Evolutionary conservation across 2,329 filamentous ascomycete genomes (phyloP).

Genomic region (Cladosporium sp.): DNA sequence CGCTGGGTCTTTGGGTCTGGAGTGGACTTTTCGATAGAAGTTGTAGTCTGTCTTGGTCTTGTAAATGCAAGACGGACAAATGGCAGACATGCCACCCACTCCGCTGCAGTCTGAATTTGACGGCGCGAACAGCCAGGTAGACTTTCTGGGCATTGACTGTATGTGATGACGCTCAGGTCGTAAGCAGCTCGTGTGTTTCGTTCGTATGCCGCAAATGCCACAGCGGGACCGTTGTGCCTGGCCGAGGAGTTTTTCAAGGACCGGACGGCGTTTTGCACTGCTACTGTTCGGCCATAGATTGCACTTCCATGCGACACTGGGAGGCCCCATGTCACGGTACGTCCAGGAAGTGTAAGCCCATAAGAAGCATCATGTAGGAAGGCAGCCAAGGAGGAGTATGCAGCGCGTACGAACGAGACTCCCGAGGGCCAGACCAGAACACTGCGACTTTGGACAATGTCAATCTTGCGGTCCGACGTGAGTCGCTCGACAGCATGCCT

Average conservation of each 20-base stretch:
- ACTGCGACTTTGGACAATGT: conserved; percentile 18
- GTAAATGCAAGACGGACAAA: conserved; percentile 18
- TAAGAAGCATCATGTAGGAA: conserved; percentile 16
- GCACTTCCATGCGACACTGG: conserved; percentile 9
- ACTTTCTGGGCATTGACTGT: conserved; percentile 7
- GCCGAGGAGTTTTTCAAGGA: conserved; percentile 3
- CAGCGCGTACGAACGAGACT: not conserved
- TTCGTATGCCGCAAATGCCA: conserved; percentile 15
- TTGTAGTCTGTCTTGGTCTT: not conserved
- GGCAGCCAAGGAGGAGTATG: conserved; percentile 9
- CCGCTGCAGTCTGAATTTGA: not conserved
- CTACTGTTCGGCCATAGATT: conserved; percentile 15
- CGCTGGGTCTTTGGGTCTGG: not conserved
- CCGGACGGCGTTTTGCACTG: conserved; percentile 12
- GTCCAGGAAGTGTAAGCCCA: conserved; percentile 16
- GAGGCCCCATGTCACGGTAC: conserved; percentile 16
- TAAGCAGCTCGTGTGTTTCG: conserved; percentile 1
- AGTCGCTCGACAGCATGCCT: conserved; percentile 18
- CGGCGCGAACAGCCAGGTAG: not conserved
- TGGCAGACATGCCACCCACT: conserved; percentile 11
- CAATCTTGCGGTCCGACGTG: conserved; percentile 16
- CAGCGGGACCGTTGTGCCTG: conserved; percentile 13
- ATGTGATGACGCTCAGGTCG: conserved; percentile 19
- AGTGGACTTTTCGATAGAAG: not conserved
- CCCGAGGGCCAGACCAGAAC: conserved; percentile 13